Evolutionary conservation across 148 eudicot species (phyloP).

Genomic region (Cornus florida): DNA sequence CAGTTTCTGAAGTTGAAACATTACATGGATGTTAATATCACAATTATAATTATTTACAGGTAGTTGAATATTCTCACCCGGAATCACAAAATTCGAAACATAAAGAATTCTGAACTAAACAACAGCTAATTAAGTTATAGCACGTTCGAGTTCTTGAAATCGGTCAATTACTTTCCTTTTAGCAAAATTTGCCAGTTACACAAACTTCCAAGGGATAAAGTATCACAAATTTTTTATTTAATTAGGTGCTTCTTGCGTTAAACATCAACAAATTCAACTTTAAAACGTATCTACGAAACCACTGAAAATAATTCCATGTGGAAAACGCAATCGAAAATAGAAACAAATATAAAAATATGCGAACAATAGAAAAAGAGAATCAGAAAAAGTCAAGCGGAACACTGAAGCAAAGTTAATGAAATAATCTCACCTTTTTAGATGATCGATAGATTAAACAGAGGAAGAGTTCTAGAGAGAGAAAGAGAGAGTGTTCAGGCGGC

Average conservation of each 20-base stretch:
- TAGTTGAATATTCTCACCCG: neutral
- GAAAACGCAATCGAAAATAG: neutral
- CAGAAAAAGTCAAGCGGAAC: neutral
- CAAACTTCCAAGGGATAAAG: neutral
- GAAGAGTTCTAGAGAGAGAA: neutral
- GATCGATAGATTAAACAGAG: conserved; percentile 3
- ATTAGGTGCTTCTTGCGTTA: too few species aligned
- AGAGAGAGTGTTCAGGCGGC: conserved; percentile 17
- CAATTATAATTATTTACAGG: neutral
- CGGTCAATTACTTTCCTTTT: neutral
- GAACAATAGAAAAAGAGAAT: neutral
- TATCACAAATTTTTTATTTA: neutral
- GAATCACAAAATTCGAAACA: neutral
- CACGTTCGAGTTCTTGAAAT: neutral
- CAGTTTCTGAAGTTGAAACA: neutral
- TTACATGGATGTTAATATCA: neutral
- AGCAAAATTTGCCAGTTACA: neutral
- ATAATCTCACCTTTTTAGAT: neutral
- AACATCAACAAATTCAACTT: neutral
- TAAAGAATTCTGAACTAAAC: conserved; percentile 6
- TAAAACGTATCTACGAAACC: neutral
- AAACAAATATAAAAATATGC: neutral
- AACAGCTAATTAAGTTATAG: neutral
- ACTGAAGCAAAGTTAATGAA: neutral
- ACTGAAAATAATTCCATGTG: neutral